Evolutionary conservation across 495 filamentous ascomycete species (phyloP).

Genomic region (Daldinia vernicosa): DNA sequence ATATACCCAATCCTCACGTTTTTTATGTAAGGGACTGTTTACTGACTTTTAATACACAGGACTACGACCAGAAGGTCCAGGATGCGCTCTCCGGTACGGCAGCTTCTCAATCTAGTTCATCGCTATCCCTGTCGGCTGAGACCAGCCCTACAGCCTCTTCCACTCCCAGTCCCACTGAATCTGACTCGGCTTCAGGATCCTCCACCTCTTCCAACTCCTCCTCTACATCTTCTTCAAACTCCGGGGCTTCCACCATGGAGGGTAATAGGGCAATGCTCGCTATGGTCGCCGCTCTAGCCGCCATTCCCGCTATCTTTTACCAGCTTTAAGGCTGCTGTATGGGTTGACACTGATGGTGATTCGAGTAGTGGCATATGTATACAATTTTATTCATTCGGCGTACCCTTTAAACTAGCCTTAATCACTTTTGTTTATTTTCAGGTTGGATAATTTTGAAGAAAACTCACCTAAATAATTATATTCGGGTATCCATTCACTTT

Average conservation of each 20-base stretch:
- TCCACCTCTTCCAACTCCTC: neutral
- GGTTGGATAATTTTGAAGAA: neutral
- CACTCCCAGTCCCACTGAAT: neutral
- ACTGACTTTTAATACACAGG: neutral
- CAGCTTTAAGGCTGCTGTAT: neutral
- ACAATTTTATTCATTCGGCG: neutral
- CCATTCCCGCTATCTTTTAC: neutral
- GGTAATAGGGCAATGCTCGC: neutral
- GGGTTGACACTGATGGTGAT: neutral
- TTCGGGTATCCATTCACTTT: neutral
- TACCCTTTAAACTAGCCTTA: neutral
- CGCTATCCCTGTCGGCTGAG: neutral
- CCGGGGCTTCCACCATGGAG: neutral
- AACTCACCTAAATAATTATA: neutral
- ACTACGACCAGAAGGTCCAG: neutral
- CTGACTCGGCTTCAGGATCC: neutral
- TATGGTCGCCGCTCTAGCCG: neutral
- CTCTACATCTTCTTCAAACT: neutral
- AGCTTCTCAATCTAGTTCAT: neutral
- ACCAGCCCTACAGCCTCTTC: neutral
- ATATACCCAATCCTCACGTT: neutral
- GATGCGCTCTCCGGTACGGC: neutral
- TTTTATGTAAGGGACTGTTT: neutral
- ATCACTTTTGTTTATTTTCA: neutral
- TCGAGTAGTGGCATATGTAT: neutral